Evolutionary conservation across 345 rosid species (phyloP).

Genomic region (Citrus cavaleriei): DNA sequence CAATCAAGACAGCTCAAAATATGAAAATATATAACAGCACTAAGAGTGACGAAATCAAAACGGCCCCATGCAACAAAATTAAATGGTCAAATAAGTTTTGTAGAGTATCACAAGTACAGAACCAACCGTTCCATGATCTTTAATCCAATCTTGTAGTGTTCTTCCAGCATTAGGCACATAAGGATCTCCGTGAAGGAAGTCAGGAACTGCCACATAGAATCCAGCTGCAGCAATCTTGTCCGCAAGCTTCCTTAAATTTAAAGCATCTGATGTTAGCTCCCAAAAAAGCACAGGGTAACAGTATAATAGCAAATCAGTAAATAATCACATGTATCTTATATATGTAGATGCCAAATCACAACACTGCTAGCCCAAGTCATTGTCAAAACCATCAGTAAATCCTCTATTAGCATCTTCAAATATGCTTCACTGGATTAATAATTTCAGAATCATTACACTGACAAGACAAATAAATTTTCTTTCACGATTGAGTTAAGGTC

Average conservation of each 20-base stretch:
- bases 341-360: not conserved
- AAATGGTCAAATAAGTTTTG: not conserved
- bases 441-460: not conserved
- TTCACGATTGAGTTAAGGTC: not conserved
- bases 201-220: conserved; percentile 65
- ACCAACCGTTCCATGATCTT: conserved; percentile 66
- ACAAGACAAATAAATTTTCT: not conserved
- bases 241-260: conserved; percentile 53
- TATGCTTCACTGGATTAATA: not conserved
- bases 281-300: not conserved
- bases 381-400: not conserved
- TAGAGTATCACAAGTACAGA: not conserved
- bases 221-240: conserved; percentile 81
- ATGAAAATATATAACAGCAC: not conserved
- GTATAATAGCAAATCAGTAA: not conserved
- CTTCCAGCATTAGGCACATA: conserved; percentile 39
- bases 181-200: conserved; percentile 65
- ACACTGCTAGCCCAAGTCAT: not conserved
- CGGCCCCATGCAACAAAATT: not conserved
- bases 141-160: conserved; percentile 51
- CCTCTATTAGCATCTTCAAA: not conserved
- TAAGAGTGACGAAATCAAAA: not conserved
- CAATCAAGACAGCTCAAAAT: not conserved
- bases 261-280: conserved; percentile 6
- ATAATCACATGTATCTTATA: not conserved